Conservation (phyloP, 2,329 filamentous ascomycete species). For the Pseudogymnoascus destructans region DNA sequence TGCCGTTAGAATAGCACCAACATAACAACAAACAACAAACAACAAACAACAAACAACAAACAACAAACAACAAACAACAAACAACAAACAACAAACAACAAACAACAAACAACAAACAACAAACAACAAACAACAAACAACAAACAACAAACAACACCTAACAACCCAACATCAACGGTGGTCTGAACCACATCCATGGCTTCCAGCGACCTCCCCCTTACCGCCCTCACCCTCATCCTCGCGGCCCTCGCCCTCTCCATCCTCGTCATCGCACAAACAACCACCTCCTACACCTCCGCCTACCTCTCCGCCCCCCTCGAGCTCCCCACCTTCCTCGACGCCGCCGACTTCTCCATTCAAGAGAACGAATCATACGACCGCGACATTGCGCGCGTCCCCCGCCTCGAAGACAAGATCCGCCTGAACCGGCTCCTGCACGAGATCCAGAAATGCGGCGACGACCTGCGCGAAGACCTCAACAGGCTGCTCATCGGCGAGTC, state of each 20-base stretch:
- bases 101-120: no score
- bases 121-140: no score
- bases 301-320: constrained; percentile 46
- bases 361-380: constrained; percentile 53
- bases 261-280: constrained; percentile 39
- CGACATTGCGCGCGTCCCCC: constrained; percentile 43
- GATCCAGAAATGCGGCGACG: constrained; percentile 47
- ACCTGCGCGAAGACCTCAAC: constrained; percentile 47
- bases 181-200: constrained; percentile 31
- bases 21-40: no score
- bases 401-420: constrained; percentile 49
- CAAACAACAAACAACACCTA: no score
- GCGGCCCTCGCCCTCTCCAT: constrained; percentile 44
- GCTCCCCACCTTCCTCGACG: constrained; percentile 43
- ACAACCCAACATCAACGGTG: neutral
- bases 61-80: no score
- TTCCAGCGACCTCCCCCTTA: constrained; percentile 26
- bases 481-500: constrained; percentile 35
- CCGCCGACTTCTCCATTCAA: constrained; percentile 43
- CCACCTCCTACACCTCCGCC: constrained; percentile 39
- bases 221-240: constrained; percentile 40
- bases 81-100: no score
- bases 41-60: no score
- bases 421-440: constrained; percentile 45
- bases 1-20: neutral